phyloP scores from a whole-genome alignment of 768 basidiomycete genomes.

The Neoboletus brunneissimus region DNA sequence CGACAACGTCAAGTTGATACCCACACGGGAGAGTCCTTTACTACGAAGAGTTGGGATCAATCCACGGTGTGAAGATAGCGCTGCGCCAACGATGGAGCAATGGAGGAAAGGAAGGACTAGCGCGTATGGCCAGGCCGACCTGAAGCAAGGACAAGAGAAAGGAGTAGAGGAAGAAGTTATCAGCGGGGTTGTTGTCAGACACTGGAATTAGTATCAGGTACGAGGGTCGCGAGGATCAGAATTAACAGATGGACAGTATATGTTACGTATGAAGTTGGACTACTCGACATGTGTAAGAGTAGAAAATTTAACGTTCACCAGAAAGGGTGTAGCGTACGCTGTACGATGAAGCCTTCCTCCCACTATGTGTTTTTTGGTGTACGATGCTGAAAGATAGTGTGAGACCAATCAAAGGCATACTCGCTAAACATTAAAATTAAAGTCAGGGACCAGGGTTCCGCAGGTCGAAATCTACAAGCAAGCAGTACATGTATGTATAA shows the following conservation, averaged over 20 bases:
- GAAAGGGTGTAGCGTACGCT: not conserved
- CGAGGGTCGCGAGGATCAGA: not conserved
- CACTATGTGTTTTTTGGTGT: too few species aligned
- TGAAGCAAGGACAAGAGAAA: conserved; percentile 40
- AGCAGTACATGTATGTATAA: conserved; percentile 14
- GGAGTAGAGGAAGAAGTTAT: conserved; percentile 55
- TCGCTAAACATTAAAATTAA: not conserved
- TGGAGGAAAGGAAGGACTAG: conserved; percentile 52
- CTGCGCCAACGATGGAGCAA: conserved; percentile 49
- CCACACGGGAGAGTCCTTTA: conserved; percentile 46
- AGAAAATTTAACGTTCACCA: not conserved
- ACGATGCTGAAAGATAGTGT: not conserved
- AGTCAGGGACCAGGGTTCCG: not conserved
- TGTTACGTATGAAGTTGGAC: not conserved
- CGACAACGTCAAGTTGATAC: conserved; percentile 46
- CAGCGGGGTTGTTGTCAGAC: conserved; percentile 53
- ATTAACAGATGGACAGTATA: too few species aligned
- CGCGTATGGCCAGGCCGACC: conserved; percentile 48
- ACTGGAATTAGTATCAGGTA: conserved; percentile 43
- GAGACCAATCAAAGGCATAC: not conserved
- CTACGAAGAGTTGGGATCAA: conserved; percentile 44
- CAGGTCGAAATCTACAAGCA: conserved; percentile 19
- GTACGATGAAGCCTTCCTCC: not conserved
- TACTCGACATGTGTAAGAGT: not conserved
- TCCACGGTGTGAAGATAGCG: conserved; percentile 35